A percentile compares a stretch with the other conserved stretches of the same genome.
These are phyloP conservation scores for Massariosphaeria phaeospora DNA, from an alignment of 495 filamentous ascomycete species.

Conservation along the genomic window DNA sequence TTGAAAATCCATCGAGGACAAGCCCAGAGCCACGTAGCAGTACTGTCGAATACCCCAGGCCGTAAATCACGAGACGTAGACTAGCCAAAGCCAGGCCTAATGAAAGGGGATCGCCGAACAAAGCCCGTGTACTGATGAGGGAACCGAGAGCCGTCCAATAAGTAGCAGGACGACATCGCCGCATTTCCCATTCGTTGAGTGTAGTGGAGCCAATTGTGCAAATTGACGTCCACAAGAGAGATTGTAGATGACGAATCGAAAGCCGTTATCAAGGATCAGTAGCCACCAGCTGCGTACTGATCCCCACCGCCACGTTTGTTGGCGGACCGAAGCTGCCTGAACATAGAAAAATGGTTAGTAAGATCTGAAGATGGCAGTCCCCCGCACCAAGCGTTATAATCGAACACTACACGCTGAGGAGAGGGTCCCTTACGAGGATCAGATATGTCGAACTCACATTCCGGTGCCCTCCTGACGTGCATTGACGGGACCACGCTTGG, in stretches of 20 bases:
- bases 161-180: constrained; percentile 34
- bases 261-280: constrained; percentile 36
- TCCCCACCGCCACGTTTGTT: constrained; percentile 41
- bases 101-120: constrained; percentile 25
- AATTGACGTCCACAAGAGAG: constrained; percentile 24
- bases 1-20: constrained; percentile 14
- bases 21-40: constrained; percentile 11
- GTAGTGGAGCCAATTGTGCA: constrained; percentile 11
- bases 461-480: constrained; percentile 70
- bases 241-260: constrained; percentile 31
- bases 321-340: constrained; percentile 44
- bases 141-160: constrained; percentile 27
- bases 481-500: constrained; percentile 40
- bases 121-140: constrained; percentile 24
- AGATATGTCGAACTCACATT: constrained; percentile 91
- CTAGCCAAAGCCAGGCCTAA: constrained; percentile 24
- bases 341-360: constrained; percentile 34
- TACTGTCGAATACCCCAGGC: constrained; percentile 17
- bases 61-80: constrained; percentile 17
- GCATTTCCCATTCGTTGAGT: constrained; percentile 36
- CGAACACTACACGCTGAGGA: constrained; percentile 81
- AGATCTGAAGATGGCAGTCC: constrained; percentile 50
- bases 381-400: constrained; percentile 68
- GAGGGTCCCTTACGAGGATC: constrained; percentile 90
- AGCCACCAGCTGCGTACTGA: constrained; percentile 35